Percentiles rank a stretch among this genome's conserved stretches.
Conservation (phyloP, 2,329 filamentous ascomycete species). For the Thielaviopsis euricoi region DNA sequence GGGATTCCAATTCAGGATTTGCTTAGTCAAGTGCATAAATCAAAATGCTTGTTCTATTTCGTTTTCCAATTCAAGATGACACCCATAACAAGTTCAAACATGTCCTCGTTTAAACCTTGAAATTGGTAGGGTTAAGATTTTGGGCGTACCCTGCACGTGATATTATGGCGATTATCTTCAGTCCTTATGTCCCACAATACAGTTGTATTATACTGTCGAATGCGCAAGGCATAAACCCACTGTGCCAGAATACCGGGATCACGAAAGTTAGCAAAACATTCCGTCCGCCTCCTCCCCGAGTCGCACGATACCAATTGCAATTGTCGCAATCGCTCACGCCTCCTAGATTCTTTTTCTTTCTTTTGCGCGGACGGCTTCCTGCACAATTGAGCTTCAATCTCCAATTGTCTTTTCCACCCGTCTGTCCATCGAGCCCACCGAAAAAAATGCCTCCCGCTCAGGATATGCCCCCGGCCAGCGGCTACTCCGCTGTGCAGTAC, state of each 20-base stretch:
- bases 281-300: neutral
- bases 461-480: constrained; percentile 90
- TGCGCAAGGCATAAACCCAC: neutral
- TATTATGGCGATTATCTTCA: neutral
- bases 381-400: neutral
- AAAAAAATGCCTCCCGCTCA: constrained; percentile 27
- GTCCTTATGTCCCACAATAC: neutral
- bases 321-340: neutral
- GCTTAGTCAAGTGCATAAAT: too few relatives aligned
- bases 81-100: too few relatives aligned
- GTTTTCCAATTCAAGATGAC: too few relatives aligned
- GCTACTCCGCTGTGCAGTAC: constrained; percentile 94
- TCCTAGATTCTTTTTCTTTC: neutral
- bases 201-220: neutral
- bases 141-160: too few relatives aligned
- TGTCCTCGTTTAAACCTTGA: too few relatives aligned
- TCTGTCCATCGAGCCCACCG: neutral
- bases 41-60: too few relatives aligned
- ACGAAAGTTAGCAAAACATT: neutral
- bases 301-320: neutral
- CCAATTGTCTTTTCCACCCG: neutral
- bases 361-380: neutral
- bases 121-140: too few relatives aligned
- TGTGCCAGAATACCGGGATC: neutral
- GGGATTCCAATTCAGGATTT: too few relatives aligned